Evolutionary conservation across 2,329 filamentous ascomycete species (phyloP), one percentile per base, ranked within the genome.

Genomic region (Xylariomycetidae sp.): DNA sequence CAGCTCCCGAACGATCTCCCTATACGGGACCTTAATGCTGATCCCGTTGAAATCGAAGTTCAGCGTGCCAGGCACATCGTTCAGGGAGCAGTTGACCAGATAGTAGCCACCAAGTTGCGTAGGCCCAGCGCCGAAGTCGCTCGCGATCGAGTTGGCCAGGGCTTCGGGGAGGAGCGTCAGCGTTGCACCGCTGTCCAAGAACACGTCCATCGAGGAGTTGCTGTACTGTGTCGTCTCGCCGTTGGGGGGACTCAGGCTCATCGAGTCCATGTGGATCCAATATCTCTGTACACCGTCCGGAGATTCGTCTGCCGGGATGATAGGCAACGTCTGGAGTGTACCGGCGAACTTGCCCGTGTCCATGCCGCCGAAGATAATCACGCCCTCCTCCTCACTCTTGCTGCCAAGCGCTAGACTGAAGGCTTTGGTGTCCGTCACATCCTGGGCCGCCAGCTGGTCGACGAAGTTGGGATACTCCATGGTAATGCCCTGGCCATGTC

Each of bases 141-240:
- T 48, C 14, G 68, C 68, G 19, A 79, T 67, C 25, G 49, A 42
- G n/a, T 58, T 48, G 25, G 71, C 71, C 19, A 85, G 58, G 14
- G 55, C 52, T 35, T 72, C 59, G 1, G 82, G 82, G 2, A 87
- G 64, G 34, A 85, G 73, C 31, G 74, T 81, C 48, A 85, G 64
- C 10, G 78, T 84, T 16, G 77, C 79, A 6, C 82, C 82, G 17
- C 76, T 82, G 58, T 87, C 82, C 26, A 86, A 68, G 33, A 86
- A 76, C 9, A 82, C 79, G 10, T 75, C 65, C 44, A 68, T 59
- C 12, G 45, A 46, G 27, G 60, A 60, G 48, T 57, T 56, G 24
- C 49, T 32, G 42, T 67, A 68, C 37, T 47, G 46, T 26, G 50
- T 55, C 19, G 42, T 48, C 28, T 49, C 29, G 17, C 57, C 55